Evolutionary conservation across 176 grass and related monocot genomes (phyloP).

Genomic region (Chrysopogon serrulatus): DNA sequence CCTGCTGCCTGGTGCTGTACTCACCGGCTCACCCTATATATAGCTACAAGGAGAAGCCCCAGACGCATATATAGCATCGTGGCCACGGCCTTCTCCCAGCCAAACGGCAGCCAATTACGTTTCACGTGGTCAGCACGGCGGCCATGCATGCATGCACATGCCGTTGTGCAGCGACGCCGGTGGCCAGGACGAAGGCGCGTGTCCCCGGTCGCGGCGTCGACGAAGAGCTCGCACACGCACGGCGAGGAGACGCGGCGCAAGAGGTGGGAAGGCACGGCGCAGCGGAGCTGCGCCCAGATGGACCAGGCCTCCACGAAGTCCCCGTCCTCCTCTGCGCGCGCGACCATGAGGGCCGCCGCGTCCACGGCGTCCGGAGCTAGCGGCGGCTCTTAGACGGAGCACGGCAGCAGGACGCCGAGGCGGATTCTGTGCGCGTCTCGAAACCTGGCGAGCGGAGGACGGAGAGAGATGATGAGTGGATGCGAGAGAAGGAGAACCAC

Average conservation of each 20-base stretch:
- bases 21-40: too few species aligned
- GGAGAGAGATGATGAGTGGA: background rate
- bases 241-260: conserved; percentile 46
- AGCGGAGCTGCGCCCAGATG: conserved; percentile 61
- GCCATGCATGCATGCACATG: too few species aligned
- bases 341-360: conserved; percentile 49
- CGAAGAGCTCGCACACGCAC: conserved; percentile 41
- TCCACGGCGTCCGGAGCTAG: background rate
- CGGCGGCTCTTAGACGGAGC: background rate
- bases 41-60: too few species aligned
- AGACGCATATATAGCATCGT: too few species aligned
- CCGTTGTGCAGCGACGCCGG: too few species aligned
- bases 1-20: too few species aligned
- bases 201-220: conserved; percentile 57
- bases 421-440: background rate
- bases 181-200: conserved; percentile 68
- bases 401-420: background rate
- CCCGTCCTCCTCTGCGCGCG: conserved; percentile 50
- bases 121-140: too few species aligned
- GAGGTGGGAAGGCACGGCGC: conserved; percentile 30
- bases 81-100: too few species aligned
- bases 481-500: background rate
- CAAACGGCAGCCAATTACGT: too few species aligned
- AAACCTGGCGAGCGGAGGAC: background rate
- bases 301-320: conserved; percentile 50